phyloP scores from a whole-genome alignment of 2,329 filamentous ascomycete genomes.

The Cercospora brassicicola region DNA sequence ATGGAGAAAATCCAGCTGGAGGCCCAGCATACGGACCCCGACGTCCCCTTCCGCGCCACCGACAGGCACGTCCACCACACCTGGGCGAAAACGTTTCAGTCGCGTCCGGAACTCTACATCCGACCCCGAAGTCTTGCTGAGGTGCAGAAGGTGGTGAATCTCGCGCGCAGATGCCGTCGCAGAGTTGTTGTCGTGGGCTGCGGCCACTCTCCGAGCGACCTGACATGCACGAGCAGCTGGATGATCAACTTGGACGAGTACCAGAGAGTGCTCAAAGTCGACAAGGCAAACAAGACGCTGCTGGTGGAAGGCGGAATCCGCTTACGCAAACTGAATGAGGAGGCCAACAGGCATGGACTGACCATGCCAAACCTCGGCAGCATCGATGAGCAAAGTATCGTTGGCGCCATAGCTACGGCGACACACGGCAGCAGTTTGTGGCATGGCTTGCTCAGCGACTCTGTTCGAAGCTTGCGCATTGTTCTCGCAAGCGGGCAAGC shows the following conservation, averaged over 20 bases:
- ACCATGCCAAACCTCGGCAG: conserved; percentile 91
- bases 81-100: conserved; percentile 92
- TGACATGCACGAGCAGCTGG: conserved; percentile 94
- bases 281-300: conserved; percentile 65
- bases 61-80: conserved; percentile 77
- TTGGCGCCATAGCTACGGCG: conserved; percentile 86
- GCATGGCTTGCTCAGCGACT: conserved; percentile 82
- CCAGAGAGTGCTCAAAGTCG: conserved; percentile 68
- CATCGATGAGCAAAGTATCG: conserved; percentile 91
- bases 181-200: conserved; percentile 85
- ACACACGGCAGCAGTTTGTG: conserved; percentile 85
- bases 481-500: conserved; percentile 78
- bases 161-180: conserved; percentile 77
- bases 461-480: conserved; percentile 71
- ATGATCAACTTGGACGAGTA: conserved; percentile 89
- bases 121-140: conserved; percentile 77
- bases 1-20: conserved; percentile 42
- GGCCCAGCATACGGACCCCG: conserved; percentile 59
- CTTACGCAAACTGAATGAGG: conserved; percentile 69
- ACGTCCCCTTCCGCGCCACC: conserved; percentile 73
- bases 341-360: conserved; percentile 72
- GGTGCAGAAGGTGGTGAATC: conserved; percentile 76
- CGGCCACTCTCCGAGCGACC: conserved; percentile 84
- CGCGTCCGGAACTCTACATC: conserved; percentile 85
- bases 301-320: conserved; percentile 87